A percentile compares a stretch with the other conserved stretches of the same genome.
phyloP scores from a whole-genome alignment of 805 yeast genomes.

The Vanderwaltozyma yarrowii region DNA sequence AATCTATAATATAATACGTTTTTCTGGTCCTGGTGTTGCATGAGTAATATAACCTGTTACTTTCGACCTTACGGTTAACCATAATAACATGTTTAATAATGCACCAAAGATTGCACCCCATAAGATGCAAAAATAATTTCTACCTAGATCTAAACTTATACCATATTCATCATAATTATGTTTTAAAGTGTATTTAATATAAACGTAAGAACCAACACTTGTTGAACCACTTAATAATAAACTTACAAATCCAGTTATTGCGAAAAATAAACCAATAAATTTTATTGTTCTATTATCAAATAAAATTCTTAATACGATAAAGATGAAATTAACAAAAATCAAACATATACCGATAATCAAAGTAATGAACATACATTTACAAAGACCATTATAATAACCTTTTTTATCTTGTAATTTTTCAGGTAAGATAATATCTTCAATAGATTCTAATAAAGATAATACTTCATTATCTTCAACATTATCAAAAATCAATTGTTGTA shows the following conservation, averaged over 20 bases:
- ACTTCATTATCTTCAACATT: slow-evolving; percentile 23
- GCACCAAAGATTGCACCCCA: slow-evolving; percentile 55
- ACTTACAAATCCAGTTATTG: slow-evolving; percentile 32
- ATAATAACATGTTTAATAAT: slow-evolving; percentile 32
- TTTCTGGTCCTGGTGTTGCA: slow-evolving; percentile 5
- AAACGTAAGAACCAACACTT: slow-evolving; percentile 51
- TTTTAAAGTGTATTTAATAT: slow-evolving; percentile 43
- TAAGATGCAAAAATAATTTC: slow-evolving; percentile 45
- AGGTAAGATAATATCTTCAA: slow-evolving; percentile 41
- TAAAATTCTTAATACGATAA: slow-evolving; percentile 26
- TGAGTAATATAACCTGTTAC: slow-evolving; percentile 8
- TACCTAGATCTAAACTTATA: slow-evolving; percentile 39
- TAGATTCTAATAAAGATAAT: slow-evolving; percentile 9
- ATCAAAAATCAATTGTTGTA: slow-evolving; percentile 16
- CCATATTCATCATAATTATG: slow-evolving; percentile 41
- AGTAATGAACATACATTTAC: slow-evolving; percentile 51
- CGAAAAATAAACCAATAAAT: slow-evolving; percentile 37
- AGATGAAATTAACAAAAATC: slow-evolving; percentile 34
- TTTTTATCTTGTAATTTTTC: slow-evolving; percentile 38
- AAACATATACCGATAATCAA: slow-evolving; percentile 39
- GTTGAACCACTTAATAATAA: slow-evolving; percentile 41
- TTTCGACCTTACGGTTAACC: slow-evolving; percentile 24
- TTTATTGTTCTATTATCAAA: slow-evolving; percentile 37
- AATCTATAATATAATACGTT: slow-evolving; percentile 4
- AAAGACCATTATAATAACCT: slow-evolving; percentile 35